Base-by-base conservation (phyloP, 176 grass and related monocot genomes). In the Sorghum bicolor region DNA sequence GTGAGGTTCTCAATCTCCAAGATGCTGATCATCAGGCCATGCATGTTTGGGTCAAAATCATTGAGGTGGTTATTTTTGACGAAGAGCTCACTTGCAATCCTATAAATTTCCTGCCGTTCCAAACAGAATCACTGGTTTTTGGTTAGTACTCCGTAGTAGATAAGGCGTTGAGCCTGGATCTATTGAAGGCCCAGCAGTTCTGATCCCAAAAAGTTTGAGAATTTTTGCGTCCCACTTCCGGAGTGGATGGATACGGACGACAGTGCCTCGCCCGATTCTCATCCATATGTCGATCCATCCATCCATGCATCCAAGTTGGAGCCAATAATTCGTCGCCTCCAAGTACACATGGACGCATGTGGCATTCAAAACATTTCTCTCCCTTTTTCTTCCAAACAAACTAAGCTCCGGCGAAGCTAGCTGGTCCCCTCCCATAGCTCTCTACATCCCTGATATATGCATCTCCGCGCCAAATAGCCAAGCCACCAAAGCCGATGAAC, bases 261-360 rank as follows among this genome's bases (percentile, higher is more conserved):
- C 25, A 29, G 11, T 0, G 22, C 52, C 38, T 15, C 22, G 13
- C 63, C 61, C 8, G 79, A 81, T 70, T 29, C 79, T 80, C 70
- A 81, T 85, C 76, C 77, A 19, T 17, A 43, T 52, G 45, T 55
- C 65, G 64, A 69, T 68, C 63, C 58, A 68, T n/a, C 50, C 31
- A 60, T 25, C 55, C 25, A 26, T 24, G 1, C 68, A 80, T 80
- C 76, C 83, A 70, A 58, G 83, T 1, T 8, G 88, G 79, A 86
- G 74, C 75, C 79, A 90, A 87, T 84, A 80, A 84, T 80, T 50
- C 75, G 5, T 75, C 14, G 15, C 85, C 31, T 16, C 75, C 80
- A 80, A 87, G 81, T 84, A 87, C 89, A 80, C 84, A 80, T 87
- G 85, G 85, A 52, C 10, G 70, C 85, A 87, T 91, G 85, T 87